Base-by-base conservation (phyloP, 106 monocot species). In the Vanilla planifolia region DNA sequence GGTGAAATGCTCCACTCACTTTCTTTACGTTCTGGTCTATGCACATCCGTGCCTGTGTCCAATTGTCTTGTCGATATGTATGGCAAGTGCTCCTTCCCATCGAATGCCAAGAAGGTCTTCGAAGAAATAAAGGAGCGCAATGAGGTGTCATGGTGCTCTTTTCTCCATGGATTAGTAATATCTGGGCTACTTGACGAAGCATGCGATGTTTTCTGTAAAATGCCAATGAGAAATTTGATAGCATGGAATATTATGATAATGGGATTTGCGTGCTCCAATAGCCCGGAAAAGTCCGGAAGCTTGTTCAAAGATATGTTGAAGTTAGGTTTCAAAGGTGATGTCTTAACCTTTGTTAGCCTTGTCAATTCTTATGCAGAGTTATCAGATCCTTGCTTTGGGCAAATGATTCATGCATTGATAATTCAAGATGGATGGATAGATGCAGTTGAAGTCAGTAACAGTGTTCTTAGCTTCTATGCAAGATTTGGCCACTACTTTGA, bases 211-310 rank as follows among this genome's bases (percentile, higher is more conserved):
- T 89, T 93, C 14, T 60, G 65, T 33, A 48, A 72, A 66, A 89
- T 89, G 76, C 82, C 82, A 0, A 6, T 5, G 0, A 66, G 57
- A 36, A 80, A 65, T 15, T 10, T 36, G 3, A 32, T 75, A 4
- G 66, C 82, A 5, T 94, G 93, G 85, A 94, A 89, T 43, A 68
- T 79, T 1, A 27, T 94, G 77, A 77, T 94, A 9, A 43, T 41
- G 51, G 93, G 79, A 0, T 76, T 62, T 56, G 46, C 61, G 3
- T 64, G 65, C 24, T 43, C 57, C 2, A 71, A 75, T 4, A 66
- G 75, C 0, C 24, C 62, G 0, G 35, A 48, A 2, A 23, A 33
- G 4, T 69, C 69, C 5, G 20, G 73, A 6, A 15, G 3, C 14
- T 58, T 76, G 33, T 87, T 87, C 65, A 73, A 48, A 48, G 33